These are phyloP conservation scores for Phlyctochytrium planicorne DNA, from an alignment of 192 early-diverging fungal genomes.

Conservation along the genomic window DNA sequence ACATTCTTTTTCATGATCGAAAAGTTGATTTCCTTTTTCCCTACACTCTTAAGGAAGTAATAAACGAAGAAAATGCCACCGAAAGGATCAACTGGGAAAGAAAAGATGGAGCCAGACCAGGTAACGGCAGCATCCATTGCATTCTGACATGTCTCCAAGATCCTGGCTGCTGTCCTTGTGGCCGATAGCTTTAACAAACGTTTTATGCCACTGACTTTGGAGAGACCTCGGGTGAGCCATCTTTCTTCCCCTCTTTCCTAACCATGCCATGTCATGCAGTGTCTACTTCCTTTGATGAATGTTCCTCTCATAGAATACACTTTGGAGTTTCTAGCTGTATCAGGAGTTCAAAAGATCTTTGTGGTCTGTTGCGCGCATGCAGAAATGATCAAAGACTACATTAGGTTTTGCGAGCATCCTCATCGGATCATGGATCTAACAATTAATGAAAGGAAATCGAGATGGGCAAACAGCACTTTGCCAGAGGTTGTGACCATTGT, in stretches of 20 bases:
- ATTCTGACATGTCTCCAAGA: no score
- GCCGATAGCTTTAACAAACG: conserved; percentile 84
- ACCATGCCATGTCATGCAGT: conserved; percentile 41
- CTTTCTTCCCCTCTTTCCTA: neutral
- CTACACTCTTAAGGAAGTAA: neutral
- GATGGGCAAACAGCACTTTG: conserved; percentile 68
- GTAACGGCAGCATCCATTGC: no score
- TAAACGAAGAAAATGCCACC: conserved; percentile 11
- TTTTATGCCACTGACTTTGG: conserved; percentile 83
- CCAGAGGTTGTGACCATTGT: conserved; percentile 71
- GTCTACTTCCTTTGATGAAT: conserved; percentile 91
- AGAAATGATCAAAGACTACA: conserved; percentile 79
- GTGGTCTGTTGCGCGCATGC: conserved; percentile 83
- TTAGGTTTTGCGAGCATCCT: conserved; percentile 51
- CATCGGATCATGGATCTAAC: conserved; percentile 1
- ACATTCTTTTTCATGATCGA: conserved; percentile 30
- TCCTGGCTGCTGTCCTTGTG: conserved; percentile 86
- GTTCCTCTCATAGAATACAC: conserved; percentile 97
- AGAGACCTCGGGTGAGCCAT: conserved; percentile 69
- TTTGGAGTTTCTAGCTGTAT: conserved; percentile 84
- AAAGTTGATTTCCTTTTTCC: conserved; percentile 4
- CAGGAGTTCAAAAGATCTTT: conserved; percentile 83
- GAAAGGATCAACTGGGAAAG: conserved; percentile 15
- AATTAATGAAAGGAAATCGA: conserved; percentile 47
- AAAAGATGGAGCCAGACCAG: conserved; percentile 29